phyloP scores from a whole-genome alignment of 169 alveolate genomes.

The Cryptosporidium bovis region DNA sequence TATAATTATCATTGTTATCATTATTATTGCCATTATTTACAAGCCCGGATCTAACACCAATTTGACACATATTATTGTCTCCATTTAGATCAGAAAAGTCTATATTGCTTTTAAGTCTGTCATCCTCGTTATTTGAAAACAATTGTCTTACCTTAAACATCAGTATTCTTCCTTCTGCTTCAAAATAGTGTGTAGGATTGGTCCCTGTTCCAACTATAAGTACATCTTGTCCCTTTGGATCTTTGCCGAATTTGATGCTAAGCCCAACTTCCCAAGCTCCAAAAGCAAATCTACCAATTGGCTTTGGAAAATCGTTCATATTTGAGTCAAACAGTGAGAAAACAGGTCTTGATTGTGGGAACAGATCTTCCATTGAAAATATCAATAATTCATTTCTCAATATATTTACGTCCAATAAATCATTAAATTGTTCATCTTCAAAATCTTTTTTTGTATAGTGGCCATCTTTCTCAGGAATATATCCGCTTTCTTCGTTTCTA shows the following conservation, averaged over 20 bases:
- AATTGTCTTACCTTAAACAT: constrained; percentile 47
- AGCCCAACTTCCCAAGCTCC: constrained; percentile 74
- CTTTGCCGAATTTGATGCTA: constrained; percentile 47
- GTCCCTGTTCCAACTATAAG: constrained; percentile 66
- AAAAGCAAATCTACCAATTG: constrained; percentile 47
- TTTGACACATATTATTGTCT: neutral
- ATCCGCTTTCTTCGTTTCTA: neutral
- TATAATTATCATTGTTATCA: neutral
- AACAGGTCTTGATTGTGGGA: constrained; percentile 14
- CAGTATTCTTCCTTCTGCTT: constrained; percentile 62
- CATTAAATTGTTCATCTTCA: constrained; percentile 25
- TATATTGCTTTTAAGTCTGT: too few species aligned
- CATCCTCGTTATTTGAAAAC: constrained; percentile 11
- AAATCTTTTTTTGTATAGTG: neutral
- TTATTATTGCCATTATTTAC: neutral
- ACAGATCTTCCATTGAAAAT: constrained; percentile 45
- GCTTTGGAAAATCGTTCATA: constrained; percentile 26
- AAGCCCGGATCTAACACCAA: neutral
- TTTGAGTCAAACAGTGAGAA: neutral
- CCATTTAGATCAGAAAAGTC: neutral
- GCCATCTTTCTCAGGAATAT: neutral
- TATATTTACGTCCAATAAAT: constrained; percentile 11
- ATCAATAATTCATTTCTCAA: constrained; percentile 39
- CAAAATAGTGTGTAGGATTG: constrained; percentile 62
- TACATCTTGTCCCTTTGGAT: constrained; percentile 58